Conservation (phyloP, 768 basidiomycete species). For the Lactarius indigo region DNA sequence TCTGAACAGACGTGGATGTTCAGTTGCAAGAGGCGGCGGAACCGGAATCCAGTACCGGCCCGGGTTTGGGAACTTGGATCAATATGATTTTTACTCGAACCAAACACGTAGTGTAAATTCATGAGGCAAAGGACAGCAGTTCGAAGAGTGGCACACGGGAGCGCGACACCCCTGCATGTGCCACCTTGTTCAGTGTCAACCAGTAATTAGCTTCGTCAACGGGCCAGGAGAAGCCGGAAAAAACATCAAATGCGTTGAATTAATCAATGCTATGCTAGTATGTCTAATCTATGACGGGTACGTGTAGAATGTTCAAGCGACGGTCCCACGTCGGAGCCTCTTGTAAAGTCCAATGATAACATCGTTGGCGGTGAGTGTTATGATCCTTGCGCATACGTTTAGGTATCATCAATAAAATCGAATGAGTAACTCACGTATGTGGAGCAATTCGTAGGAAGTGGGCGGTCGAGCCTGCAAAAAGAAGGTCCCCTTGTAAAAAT, state of each 20-base stretch:
- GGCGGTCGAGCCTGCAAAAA: conserved; percentile 75
- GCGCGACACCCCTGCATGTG: too few relatives aligned
- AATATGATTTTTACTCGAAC: too few relatives aligned
- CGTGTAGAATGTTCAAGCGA: conserved; percentile 15
- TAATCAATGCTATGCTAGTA: neutral
- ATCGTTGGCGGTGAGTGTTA: conserved; percentile 88
- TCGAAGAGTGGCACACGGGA: too few relatives aligned
- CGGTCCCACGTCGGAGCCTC: conserved; percentile 29
- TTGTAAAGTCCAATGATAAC: conserved; percentile 69
- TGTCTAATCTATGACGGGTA: neutral
- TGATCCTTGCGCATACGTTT: conserved; percentile 50
- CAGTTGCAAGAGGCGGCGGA: neutral
- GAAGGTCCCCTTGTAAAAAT: neutral
- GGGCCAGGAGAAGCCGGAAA: neutral
- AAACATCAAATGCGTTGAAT: neutral
- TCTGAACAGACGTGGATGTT: neutral
- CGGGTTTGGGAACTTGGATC: too few relatives aligned
- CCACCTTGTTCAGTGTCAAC: neutral
- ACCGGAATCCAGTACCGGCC: too few relatives aligned
- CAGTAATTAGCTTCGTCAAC: neutral
- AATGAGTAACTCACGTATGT: conserved; percentile 61
- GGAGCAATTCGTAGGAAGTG: conserved; percentile 92
- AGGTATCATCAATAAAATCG: neutral
- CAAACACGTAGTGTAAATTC: too few relatives aligned
- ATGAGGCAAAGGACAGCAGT: too few relatives aligned